Conservation (phyloP, 192 early-diverging fungal genomes). For the Coemansia sp. region DNA sequence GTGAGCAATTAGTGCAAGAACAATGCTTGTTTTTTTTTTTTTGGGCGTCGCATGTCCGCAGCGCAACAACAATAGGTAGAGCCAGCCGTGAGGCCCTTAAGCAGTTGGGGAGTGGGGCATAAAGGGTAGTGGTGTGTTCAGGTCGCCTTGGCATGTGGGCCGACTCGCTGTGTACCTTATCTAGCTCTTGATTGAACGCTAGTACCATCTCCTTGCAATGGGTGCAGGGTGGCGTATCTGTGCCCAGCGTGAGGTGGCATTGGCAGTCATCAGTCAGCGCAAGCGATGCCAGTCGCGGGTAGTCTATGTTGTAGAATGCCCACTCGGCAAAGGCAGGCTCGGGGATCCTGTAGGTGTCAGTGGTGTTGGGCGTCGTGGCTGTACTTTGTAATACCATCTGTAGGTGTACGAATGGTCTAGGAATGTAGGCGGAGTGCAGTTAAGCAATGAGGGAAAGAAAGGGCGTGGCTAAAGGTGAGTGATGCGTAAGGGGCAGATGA, state of each 20-base stretch:
- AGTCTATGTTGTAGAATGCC: constrained; percentile 44
- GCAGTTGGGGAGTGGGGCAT: constrained; percentile 1
- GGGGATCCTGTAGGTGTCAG: constrained; percentile 21
- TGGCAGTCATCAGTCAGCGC: constrained; percentile 10
- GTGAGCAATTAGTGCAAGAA: not conserved
- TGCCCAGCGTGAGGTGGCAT: not conserved
- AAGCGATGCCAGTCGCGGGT: constrained; percentile 14
- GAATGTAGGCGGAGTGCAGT: not conserved
- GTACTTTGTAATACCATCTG: not conserved
- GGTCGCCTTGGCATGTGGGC: not conserved
- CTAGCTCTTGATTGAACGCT: constrained; percentile 27
- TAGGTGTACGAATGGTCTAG: not conserved
- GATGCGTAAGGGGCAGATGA: not conserved
- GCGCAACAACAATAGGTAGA: not conserved
- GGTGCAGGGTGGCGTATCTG: not conserved
- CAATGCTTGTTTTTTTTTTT: not conserved
- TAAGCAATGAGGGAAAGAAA: not conserved
- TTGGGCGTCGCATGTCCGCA: not conserved
- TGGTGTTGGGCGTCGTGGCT: not conserved
- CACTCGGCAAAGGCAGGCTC: constrained; percentile 49
- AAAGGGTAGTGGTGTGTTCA: not conserved
- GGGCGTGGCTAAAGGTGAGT: not conserved
- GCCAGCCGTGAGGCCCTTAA: not conserved
- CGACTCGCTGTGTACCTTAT: constrained; percentile 29
- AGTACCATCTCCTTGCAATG: constrained; percentile 24